Conservation (phyloP, 1,284 basidiomycete species). For the Phylloporus sp. region DNA sequence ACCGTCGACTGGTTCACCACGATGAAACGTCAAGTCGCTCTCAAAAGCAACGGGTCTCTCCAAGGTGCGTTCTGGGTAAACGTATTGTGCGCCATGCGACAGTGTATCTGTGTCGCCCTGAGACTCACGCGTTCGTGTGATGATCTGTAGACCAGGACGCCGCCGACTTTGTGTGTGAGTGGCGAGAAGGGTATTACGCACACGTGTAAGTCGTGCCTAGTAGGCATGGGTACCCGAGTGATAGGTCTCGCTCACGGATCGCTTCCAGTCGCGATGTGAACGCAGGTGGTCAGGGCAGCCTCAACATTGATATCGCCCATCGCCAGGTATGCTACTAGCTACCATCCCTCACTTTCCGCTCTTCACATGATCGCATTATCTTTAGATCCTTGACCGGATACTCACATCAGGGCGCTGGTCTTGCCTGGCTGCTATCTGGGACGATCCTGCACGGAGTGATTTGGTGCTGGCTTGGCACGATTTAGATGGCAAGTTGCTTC, state of each 20-base stretch:
- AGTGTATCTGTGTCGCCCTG: background rate
- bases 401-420: constrained; percentile 57
- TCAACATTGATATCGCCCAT: constrained; percentile 60
- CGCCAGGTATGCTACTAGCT: constrained; percentile 49
- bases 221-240: background rate
- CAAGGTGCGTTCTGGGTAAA: constrained; percentile 18
- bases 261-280: constrained; percentile 48
- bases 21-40: constrained; percentile 52
- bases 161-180: constrained; percentile 60
- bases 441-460: constrained; percentile 50
- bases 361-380: too few species aligned
- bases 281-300: background rate
- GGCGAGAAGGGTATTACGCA: constrained; percentile 59
- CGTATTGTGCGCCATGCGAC: background rate
- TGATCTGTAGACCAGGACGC: constrained; percentile 48
- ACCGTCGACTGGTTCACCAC: constrained; percentile 67
- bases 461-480: constrained; percentile 65
- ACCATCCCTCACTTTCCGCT: background rate
- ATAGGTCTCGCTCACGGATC: background rate
- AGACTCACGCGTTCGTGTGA: constrained; percentile 1
- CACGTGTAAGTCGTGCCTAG: constrained; percentile 50
- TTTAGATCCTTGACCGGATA: constrained; percentile 65
- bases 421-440: constrained; percentile 51
- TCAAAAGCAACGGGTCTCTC: constrained; percentile 38
- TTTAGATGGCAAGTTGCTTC: constrained; percentile 50